phyloP scores from a whole-genome alignment of 176 grass and related monocot genomes.

The Leersia perrieri region DNA sequence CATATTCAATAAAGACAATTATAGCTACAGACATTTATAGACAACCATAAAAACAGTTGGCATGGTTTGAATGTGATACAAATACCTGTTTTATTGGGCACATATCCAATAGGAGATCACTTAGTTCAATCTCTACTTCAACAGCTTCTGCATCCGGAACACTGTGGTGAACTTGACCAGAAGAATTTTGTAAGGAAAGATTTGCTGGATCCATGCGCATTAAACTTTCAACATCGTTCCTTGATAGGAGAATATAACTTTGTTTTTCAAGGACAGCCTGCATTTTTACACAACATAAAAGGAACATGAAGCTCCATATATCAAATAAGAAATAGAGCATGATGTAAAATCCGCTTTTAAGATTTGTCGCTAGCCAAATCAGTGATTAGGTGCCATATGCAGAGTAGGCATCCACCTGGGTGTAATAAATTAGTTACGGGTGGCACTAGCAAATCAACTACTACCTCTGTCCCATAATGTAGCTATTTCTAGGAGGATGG shows the following conservation, averaged over 20 bases:
- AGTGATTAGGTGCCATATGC: neutral
- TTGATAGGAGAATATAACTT: conserved; percentile 93
- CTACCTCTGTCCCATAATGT: no score
- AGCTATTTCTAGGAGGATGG: no score
- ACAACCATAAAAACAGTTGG: no score
- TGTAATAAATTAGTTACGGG: neutral
- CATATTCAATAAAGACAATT: no score
- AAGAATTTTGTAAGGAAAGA: conserved; percentile 61
- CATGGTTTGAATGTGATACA: neutral
- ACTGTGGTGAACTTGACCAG: conserved; percentile 47
- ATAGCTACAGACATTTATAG: no score
- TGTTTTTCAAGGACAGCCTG: conserved; percentile 97
- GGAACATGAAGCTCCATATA: conserved; percentile 6
- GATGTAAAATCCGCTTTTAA: neutral
- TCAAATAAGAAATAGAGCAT: neutral
- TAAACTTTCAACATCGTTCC: conserved; percentile 93
- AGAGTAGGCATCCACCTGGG: neutral
- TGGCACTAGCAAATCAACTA: neutral
- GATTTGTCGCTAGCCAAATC: neutral
- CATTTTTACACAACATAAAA: conserved; percentile 37
- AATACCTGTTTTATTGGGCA: conserved; percentile 92
- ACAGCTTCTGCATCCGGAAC: conserved; percentile 57
- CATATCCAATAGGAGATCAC: conserved; percentile 85
- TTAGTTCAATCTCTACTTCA: conserved; percentile 85
- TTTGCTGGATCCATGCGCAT: conserved; percentile 84